Evolutionary conservation across 2,329 filamentous ascomycete genomes (phyloP), one percentile per base, ranked within the genome.

Genomic region (Mycosphaerelloides madeirae): DNA sequence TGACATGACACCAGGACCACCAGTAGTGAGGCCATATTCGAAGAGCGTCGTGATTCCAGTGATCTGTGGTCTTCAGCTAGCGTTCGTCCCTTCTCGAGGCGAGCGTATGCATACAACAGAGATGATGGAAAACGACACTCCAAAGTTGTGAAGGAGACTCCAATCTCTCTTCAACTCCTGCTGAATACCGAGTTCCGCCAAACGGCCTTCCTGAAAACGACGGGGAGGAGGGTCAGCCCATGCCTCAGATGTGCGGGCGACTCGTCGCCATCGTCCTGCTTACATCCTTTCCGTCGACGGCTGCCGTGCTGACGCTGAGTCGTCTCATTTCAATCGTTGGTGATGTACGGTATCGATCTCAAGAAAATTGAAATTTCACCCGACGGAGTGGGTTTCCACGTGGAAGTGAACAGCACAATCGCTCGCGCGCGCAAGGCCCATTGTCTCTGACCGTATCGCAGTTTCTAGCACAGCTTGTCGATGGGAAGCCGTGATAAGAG

Each of bases 111-210:
- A 25, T 25, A 25, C 77, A 39, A 81, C 75, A 43, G 73, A 77
- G 57, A 81, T 80, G 53, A 81, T 80, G 5, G 76, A 78, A 58
- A 80, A 81, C 0, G 76, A 80, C 6, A 80, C 75, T 20, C 78
- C 78, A 64, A 81, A 81, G 56, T 80, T 81, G 55, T 81, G 78
- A 40, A 74, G 64, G 47, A 80, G 54, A 3, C 74, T 72, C 78
- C 78, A 81, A 58, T 79, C 75, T 38, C 78, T 68, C 29, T 72
- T 70, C 50, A 81, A 60, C 54, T 80, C 77, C 37, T 39, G 37
- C 8, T n/a, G 22, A 25, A 25, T 25, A 25, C 22, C 22, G 6
- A 25, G 22, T 9, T 25, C 22, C 9, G 22, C 22, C 22, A 25
- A 25, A 6, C 22, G 22, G 9, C 22, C 22, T 25, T 25, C 22